Base-by-base conservation (phyloP, 352 stramenopile genomes). In the Globisporangium cederbergense region DNA sequence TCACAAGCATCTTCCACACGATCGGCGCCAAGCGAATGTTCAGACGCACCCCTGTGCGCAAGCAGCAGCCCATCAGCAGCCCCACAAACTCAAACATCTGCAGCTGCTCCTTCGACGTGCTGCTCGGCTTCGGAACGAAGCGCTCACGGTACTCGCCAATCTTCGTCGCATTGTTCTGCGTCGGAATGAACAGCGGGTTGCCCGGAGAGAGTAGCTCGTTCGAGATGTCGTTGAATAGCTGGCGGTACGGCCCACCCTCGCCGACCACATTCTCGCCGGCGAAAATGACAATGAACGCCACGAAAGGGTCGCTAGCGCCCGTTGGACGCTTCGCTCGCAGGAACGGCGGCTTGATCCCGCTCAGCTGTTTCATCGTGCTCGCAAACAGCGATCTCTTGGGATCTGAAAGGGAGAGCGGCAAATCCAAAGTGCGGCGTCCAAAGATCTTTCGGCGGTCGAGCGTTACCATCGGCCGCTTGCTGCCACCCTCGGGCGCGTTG, bases 271-370 rank as follows among this genome's bases (percentile, higher is more conserved):
- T 89, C 71, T 93, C 85, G 16, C 85, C 83, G 9, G 76, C 65
- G 56, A 93, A 93, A 8, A 88, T 73, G 13, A 91, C 85, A 40
- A 89, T 89, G 68, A 93, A 93, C 25, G 85, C 78, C 16, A 93
- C 81, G 51, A 93, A 93, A 30, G 85, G 85, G 53, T 93, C 85
- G 49, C 82, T 91, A 10, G 85, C 85, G 40, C 85, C 85, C 1
- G 79, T 88, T 0, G 85, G 85, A n/a, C 85, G 78, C 66, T 91
- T 91, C 7, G 80, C 81, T 2, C 82, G 79, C 28, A 93, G 65
- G 22, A 77, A 36, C 8, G 76, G 78, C 2, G 81, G 74, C 2
- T 77, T 76, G 13, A 90, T 74, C 8, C 55, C 56, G 5, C 72
- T 71, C 16, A 93, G 60, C 38, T 93, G 85, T 9, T 66, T 58